phyloP scores from a whole-genome alignment of 108 stramenopile species.

The Schizochytrium sp. region DNA sequence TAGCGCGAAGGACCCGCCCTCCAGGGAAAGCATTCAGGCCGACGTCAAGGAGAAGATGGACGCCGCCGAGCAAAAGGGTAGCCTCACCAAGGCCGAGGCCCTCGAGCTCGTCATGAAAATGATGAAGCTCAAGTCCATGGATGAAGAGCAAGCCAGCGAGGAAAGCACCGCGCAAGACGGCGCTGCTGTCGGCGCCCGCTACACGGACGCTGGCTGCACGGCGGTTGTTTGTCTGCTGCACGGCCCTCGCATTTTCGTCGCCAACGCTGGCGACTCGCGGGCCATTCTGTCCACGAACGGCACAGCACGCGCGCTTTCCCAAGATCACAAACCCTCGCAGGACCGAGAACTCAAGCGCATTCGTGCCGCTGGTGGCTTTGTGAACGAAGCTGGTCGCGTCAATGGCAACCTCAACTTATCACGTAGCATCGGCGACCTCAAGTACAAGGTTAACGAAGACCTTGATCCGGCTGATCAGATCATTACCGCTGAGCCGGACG shows the following conservation, averaged over 20 bases:
- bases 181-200: not conserved
- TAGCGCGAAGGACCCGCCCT: not conserved
- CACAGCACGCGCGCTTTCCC: slow-evolving; percentile 59
- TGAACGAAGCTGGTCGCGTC: slow-evolving; percentile 78
- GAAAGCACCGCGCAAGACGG: not conserved
- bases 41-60: not conserved
- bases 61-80: not conserved
- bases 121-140: slow-evolving; percentile 22
- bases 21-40: not conserved
- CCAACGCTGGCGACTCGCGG: slow-evolving; percentile 90
- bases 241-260: slow-evolving; percentile 54
- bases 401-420: slow-evolving; percentile 91
- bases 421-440: slow-evolving; percentile 76
- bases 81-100: slow-evolving; percentile 25
- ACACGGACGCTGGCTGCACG: slow-evolving; percentile 60
- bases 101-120: slow-evolving; percentile 28
- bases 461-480: slow-evolving; percentile 36
- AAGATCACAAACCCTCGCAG: slow-evolving; percentile 77
- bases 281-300: slow-evolving; percentile 65
- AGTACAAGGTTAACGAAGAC: slow-evolving; percentile 35
- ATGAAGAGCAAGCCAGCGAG: not conserved
- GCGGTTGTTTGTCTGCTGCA: slow-evolving; percentile 67
- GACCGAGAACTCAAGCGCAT: slow-evolving; percentile 16
- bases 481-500: slow-evolving; percentile 49
- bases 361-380: slow-evolving; percentile 12